phyloP scores from a whole-genome alignment of 768 basidiomycete species.

The Pholiota conissans region DNA sequence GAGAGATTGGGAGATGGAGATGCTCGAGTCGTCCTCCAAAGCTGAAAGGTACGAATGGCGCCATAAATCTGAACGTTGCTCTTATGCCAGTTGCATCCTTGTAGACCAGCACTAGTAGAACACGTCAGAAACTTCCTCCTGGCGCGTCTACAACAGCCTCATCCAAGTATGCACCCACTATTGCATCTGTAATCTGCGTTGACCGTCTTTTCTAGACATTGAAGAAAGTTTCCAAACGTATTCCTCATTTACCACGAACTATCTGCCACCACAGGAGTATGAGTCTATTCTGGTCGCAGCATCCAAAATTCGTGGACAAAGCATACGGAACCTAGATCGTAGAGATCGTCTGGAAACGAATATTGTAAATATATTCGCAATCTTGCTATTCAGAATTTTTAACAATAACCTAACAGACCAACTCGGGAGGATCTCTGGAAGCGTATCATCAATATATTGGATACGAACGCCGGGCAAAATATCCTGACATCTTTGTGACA shows the following conservation, averaged over 20 bases:
- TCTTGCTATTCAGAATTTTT: neutral
- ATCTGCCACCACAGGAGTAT: conserved; percentile 74
- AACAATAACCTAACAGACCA: conserved; percentile 25
- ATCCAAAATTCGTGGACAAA: conserved; percentile 65
- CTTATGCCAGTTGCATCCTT: conserved; percentile 6
- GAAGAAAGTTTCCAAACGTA: conserved; percentile 85
- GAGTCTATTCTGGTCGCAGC: conserved; percentile 75
- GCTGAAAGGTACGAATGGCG: conserved; percentile 58
- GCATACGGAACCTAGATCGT: conserved; percentile 59
- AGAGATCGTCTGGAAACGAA: conserved; percentile 63
- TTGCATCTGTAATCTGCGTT: neutral
- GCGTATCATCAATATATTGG: conserved; percentile 63
- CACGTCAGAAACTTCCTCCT: conserved; percentile 60
- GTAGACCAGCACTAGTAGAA: conserved; percentile 44
- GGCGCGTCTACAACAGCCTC: conserved; percentile 72
- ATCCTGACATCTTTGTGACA: conserved; percentile 59
- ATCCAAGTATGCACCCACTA: conserved; percentile 51
- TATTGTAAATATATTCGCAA: conserved; percentile 41
- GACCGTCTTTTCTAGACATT: conserved; percentile 46
- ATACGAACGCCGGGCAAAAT: conserved; percentile 59
- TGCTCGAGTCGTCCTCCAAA: conserved; percentile 48
- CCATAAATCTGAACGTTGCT: too few species aligned
- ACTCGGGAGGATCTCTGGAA: conserved; percentile 49
- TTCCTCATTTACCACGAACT: conserved; percentile 84
- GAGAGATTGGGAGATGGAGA: conserved; percentile 73